Percentiles rank a stretch among this genome's conserved stretches.
phyloP scores from a whole-genome alignment of 805 yeast species.

The Tetrapisispora nanseiensis region DNA sequence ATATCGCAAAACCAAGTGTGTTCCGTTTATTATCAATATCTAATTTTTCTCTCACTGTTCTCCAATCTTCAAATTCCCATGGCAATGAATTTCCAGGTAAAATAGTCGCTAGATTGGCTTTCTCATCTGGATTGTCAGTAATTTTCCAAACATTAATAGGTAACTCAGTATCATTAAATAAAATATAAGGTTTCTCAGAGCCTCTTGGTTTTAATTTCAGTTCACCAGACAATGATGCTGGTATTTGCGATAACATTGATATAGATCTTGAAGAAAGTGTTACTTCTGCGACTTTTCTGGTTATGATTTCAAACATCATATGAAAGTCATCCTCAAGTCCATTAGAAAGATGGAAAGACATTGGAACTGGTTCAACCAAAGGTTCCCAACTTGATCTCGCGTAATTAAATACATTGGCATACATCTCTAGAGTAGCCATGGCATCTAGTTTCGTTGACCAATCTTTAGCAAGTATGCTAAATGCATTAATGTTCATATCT shows the following conservation, averaged over 20 bases:
- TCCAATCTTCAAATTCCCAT: slow-evolving; percentile 97
- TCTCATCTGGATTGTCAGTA: slow-evolving; percentile 25
- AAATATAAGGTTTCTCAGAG: slow-evolving; percentile 69
- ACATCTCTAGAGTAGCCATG: slow-evolving; percentile 52
- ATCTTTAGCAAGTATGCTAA: slow-evolving; percentile 56
- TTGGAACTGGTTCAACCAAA: slow-evolving; percentile 76
- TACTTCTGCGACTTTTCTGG: slow-evolving; percentile 67
- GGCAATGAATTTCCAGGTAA: slow-evolving; percentile 44
- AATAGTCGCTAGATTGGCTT: slow-evolving; percentile 28
- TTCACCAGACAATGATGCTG: slow-evolving; percentile 45
- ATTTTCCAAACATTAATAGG: slow-evolving; percentile 80
- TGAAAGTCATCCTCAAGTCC: slow-evolving; percentile 36
- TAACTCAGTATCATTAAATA: slow-evolving; percentile 77
- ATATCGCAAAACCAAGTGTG: slow-evolving; percentile 51
- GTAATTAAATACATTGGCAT: slow-evolving; percentile 73
- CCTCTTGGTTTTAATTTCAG: slow-evolving; percentile 56
- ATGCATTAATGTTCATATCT: slow-evolving; percentile 65
- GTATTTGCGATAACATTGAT: slow-evolving; percentile 63
- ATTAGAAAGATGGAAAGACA: slow-evolving; percentile 59
- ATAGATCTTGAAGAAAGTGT: slow-evolving; percentile 76
- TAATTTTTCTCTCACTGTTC: slow-evolving; percentile 68
- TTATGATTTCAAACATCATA: slow-evolving; percentile 56
- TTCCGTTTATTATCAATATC: slow-evolving; percentile 55
- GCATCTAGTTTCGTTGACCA: slow-evolving; percentile 84
- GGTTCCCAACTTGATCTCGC: slow-evolving; percentile 95